phyloP scores from a whole-genome alignment of 2,329 filamentous ascomycete species.

The Dactylellina parvicollis region DNA sequence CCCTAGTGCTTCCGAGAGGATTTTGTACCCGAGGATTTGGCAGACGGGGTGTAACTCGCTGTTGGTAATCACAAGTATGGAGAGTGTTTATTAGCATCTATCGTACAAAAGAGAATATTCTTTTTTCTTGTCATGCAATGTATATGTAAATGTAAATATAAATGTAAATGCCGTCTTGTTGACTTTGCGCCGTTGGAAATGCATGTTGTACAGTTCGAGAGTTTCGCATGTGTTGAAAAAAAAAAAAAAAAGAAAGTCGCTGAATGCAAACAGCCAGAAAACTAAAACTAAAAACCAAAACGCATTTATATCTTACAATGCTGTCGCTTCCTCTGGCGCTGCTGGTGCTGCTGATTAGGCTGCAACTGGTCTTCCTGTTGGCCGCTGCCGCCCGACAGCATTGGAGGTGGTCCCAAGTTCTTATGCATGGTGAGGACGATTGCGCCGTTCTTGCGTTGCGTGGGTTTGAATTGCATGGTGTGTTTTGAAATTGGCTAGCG shows the following conservation, averaged over 20 bases:
- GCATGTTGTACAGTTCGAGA: too few relatives aligned
- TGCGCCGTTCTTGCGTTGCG: constrained; percentile 49
- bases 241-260: constrained; percentile 9
- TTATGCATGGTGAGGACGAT: constrained; percentile 47
- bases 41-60: constrained; percentile 40
- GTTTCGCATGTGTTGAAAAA: too few relatives aligned
- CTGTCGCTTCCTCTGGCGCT: constrained; percentile 44
- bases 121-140: too few relatives aligned
- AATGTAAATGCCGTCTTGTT: too few relatives aligned
- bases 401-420: constrained; percentile 30
- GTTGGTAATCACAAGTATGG: constrained; percentile 6
- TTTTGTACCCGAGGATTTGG: constrained; percentile 34
- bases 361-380: constrained; percentile 38
- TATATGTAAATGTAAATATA: constrained; percentile 11
- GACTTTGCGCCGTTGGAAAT: too few relatives aligned
- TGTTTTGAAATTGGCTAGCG: constrained; percentile 20
- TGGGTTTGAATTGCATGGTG: constrained; percentile 47
- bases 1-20: constrained; percentile 48
- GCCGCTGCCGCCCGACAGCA: constrained; percentile 7
- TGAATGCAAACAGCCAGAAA: not conserved
- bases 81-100: constrained; percentile 9
- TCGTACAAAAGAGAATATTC: constrained; percentile 14
- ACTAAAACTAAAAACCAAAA: constrained; percentile 17
- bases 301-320: constrained; percentile 44
- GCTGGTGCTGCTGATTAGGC: constrained; percentile 26